Percentiles rank a stretch among this genome's conserved stretches.
Conservation (phyloP, 2,329 filamentous ascomycete species). For the Aspergillus amoenus region DNA sequence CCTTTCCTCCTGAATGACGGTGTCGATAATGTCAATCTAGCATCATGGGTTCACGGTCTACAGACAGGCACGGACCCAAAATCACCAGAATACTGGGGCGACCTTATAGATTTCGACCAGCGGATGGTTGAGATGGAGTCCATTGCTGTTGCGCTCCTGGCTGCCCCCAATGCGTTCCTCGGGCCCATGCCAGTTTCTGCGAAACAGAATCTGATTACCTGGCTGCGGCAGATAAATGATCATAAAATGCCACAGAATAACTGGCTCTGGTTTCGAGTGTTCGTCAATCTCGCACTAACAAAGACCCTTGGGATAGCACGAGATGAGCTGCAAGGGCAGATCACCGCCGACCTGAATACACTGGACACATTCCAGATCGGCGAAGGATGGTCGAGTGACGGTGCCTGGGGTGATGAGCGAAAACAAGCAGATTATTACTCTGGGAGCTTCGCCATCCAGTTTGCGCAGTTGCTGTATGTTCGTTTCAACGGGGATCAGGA, state of each 20-base stretch:
- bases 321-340: conserved; percentile 34
- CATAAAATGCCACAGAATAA: conserved; percentile 51
- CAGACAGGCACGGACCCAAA: conserved; percentile 22
- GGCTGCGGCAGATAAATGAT: conserved; percentile 46
- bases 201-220: conserved; percentile 36
- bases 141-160: conserved; percentile 50
- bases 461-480: conserved; percentile 50
- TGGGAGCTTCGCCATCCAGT: conserved; percentile 56
- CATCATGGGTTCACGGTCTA: conserved; percentile 6
- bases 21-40: neutral
- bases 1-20: conserved; percentile 15
- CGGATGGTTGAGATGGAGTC: conserved; percentile 57
- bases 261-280: conserved; percentile 56
- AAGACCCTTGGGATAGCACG: conserved; percentile 42
- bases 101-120: conserved; percentile 49
- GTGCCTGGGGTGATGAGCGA: conserved; percentile 36
- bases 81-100: conserved; percentile 49
- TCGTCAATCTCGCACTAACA: conserved; percentile 49
- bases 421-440: conserved; percentile 55
- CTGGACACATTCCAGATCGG: conserved; percentile 48
- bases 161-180: conserved; percentile 42
- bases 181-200: neutral
- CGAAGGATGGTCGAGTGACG: conserved; percentile 52
- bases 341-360: conserved; percentile 44
- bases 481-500: conserved; percentile 47